Evolutionary conservation across 2,329 filamentous ascomycete species (phyloP).

Genomic region (Zelopaecilomyces penicillatus): DNA sequence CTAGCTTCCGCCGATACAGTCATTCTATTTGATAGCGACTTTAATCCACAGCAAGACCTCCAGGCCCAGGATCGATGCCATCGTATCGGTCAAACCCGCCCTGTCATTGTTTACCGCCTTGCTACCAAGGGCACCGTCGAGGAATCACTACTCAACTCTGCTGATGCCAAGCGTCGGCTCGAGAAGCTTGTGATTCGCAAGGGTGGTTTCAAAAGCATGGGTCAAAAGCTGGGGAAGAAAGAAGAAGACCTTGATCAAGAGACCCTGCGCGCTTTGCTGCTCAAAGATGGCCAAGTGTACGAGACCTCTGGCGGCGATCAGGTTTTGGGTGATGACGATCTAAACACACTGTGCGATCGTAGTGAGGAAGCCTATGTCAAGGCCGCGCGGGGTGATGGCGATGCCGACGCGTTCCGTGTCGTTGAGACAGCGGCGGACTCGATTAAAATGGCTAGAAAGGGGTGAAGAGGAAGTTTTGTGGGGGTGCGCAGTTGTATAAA

Average conservation of each 20-base stretch:
- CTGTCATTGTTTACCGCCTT: slow-evolving; percentile 87
- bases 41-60: slow-evolving; percentile 95
- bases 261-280: slow-evolving; percentile 50
- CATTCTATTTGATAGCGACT: slow-evolving; percentile 79
- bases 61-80: slow-evolving; percentile 95
- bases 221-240: slow-evolving; percentile 47
- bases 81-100: slow-evolving; percentile 84
- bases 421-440: slow-evolving; percentile 64
- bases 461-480: too few species aligned
- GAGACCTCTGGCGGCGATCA: slow-evolving; percentile 50
- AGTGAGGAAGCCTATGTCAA: slow-evolving; percentile 55
- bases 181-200: slow-evolving; percentile 96
- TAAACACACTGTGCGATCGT: slow-evolving; percentile 72
- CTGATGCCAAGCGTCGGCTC: slow-evolving; percentile 82
- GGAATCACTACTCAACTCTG: slow-evolving; percentile 74
- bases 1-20: slow-evolving; percentile 87
- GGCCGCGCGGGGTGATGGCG: slow-evolving; percentile 71
- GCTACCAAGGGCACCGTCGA: slow-evolving; percentile 92
- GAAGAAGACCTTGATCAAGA: slow-evolving; percentile 52
- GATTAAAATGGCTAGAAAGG: slow-evolving; percentile 32
- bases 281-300: slow-evolving; percentile 64
- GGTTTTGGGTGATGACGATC: slow-evolving; percentile 66
- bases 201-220: slow-evolving; percentile 68
- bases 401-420: slow-evolving; percentile 62
- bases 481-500: too few species aligned